phyloP scores from a whole-genome alignment of 768 basidiomycete species.

The Tulasnella sp. region DNA sequence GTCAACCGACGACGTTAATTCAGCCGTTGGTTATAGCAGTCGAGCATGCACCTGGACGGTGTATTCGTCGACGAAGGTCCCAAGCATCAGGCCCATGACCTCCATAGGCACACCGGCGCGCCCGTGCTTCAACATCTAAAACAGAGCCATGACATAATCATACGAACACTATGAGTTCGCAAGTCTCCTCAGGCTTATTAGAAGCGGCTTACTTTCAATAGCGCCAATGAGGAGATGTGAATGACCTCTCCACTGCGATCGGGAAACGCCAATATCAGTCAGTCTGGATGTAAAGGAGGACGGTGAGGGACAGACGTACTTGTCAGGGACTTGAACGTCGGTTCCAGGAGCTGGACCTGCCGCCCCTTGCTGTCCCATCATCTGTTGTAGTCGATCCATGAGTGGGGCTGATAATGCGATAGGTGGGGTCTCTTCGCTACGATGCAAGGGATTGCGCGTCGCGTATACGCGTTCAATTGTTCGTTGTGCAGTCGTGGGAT shows the following conservation, averaged over 20 bases:
- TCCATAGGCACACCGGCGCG: slow-evolving; percentile 99
- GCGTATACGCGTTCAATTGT: too few species aligned
- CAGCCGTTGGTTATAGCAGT: background rate
- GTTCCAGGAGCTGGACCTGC: slow-evolving; percentile 5
- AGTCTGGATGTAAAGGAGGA: background rate
- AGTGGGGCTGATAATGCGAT: background rate
- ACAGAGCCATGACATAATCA: slow-evolving; percentile 7
- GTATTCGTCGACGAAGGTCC: slow-evolving; percentile 97
- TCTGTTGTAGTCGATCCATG: slow-evolving; percentile 7
- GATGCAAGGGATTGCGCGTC: too few species aligned
- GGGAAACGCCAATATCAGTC: background rate
- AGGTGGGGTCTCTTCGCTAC: too few species aligned
- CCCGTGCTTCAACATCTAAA: slow-evolving; percentile 98
- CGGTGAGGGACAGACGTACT: background rate
- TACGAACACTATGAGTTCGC: too few species aligned
- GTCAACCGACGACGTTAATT: background rate
- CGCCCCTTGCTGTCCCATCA: slow-evolving; percentile 3
- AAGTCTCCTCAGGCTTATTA: background rate
- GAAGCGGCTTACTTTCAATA: slow-evolving; percentile 66
- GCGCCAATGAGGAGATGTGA: slow-evolving; percentile 93
- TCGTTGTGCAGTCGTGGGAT: too few species aligned
- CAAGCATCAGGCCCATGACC: slow-evolving; percentile 97
- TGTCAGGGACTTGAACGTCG: slow-evolving; percentile 13
- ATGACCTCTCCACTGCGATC: slow-evolving; percentile 73
- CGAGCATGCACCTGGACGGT: slow-evolving; percentile 26